Conservation (phyloP, 176 grass and related monocot genomes). For the Aechmea fasciata region DNA sequence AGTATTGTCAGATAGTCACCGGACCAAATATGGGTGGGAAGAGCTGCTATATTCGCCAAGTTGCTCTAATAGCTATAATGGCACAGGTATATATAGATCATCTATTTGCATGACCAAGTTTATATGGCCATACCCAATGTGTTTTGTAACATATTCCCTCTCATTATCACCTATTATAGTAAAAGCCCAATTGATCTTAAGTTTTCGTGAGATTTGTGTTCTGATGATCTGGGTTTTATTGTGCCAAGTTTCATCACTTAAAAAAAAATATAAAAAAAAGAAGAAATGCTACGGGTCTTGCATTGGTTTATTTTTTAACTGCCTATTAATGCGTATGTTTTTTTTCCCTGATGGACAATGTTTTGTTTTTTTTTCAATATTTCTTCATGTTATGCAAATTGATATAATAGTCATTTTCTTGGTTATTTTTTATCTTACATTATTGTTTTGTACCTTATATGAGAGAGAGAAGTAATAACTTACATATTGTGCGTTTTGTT, state of each 20-base stretch:
- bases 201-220: too few species aligned
- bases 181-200: too few species aligned
- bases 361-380: background rate
- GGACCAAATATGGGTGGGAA: conserved; percentile 99
- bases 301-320: too few species aligned
- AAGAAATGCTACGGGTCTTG: too few species aligned
- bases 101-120: conserved; percentile 1
- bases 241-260: too few species aligned
- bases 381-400: conserved; percentile 16
- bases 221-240: too few species aligned
- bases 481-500: background rate
- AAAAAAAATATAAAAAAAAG: too few species aligned
- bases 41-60: conserved; percentile 97
- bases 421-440: too few species aligned
- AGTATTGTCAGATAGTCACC: conserved; percentile 89
- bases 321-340: too few species aligned
- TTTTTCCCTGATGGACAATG: too few species aligned
- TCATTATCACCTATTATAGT: background rate
- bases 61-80: conserved; percentile 88
- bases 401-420: too few species aligned
- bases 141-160: background rate
- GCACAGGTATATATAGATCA: conserved; percentile 58
- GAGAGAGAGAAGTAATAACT: background rate
- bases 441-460: background rate
- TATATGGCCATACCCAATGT: background rate